Percentiles rank a stretch among this genome's conserved stretches.
Evolutionary conservation across 371 early-diverging fungal species (phyloP).

Genomic region (Circinella umbellata): DNA sequence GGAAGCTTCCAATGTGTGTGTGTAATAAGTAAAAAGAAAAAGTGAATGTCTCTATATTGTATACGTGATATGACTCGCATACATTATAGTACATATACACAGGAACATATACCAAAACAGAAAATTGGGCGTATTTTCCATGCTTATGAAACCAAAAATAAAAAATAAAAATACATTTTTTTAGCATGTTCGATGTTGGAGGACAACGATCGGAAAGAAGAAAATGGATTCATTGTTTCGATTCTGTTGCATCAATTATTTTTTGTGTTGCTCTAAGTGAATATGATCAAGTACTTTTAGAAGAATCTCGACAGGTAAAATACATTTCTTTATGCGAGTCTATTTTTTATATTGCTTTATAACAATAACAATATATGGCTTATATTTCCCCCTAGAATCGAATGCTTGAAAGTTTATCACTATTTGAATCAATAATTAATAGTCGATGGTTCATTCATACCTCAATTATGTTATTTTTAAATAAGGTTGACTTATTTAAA

Average conservation of each 20-base stretch:
- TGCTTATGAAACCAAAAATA: no score
- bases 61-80: no score
- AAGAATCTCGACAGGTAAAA: slow-evolving; percentile 67
- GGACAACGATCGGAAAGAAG: slow-evolving; percentile 85
- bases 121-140: no score
- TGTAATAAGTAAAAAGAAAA: no score
- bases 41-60: no score
- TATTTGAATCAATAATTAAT: slow-evolving; percentile 83
- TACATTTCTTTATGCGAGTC: not conserved
- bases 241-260: slow-evolving; percentile 75
- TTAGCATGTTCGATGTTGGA: slow-evolving; percentile 73
- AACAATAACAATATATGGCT: not conserved
- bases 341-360: no score
- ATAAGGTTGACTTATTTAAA: slow-evolving; percentile 83
- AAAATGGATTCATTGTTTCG: slow-evolving; percentile 94
- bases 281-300: slow-evolving; percentile 77
- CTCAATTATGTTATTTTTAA: slow-evolving; percentile 79
- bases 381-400: slow-evolving; percentile 57
- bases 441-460: slow-evolving; percentile 69
- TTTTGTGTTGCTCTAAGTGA: slow-evolving; percentile 74
- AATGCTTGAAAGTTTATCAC: slow-evolving; percentile 77
- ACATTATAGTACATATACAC: no score
- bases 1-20: not conserved
- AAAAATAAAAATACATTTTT: no score
- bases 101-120: no score